A percentile compares a stretch with the other conserved stretches of the same genome.
These are phyloP conservation scores for Kluyveromyces sp. DNA, from an alignment of 1,139 yeast genomes.

Conservation along the genomic window DNA sequence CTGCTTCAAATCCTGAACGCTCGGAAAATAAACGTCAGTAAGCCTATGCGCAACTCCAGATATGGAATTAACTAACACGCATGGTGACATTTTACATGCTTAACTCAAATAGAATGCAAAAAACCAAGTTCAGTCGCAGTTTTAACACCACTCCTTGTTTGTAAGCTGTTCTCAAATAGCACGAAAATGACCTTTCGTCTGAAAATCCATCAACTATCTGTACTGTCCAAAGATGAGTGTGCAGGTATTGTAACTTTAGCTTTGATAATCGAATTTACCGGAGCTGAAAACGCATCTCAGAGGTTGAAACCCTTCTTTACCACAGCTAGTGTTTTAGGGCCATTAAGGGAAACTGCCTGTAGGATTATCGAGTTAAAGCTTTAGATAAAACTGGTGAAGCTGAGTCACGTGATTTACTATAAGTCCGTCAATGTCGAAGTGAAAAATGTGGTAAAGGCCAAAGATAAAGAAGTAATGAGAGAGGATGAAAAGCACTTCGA, in stretches of 20 bases:
- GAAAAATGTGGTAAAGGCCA: not conserved
- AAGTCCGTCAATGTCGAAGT: not conserved
- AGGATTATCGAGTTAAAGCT: too few relatives aligned
- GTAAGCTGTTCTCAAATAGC: too few relatives aligned
- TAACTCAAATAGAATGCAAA: not conserved
- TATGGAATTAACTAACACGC: not conserved
- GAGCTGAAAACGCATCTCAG: too few relatives aligned
- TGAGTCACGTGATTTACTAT: not conserved
- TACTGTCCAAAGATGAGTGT: not conserved
- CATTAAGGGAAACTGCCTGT: too few relatives aligned
- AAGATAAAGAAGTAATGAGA: too few relatives aligned
- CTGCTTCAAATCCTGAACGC: slow-evolving; percentile 41
- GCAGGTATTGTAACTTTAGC: not conserved
- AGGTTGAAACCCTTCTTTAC: too few relatives aligned
- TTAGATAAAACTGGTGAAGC: slow-evolving; percentile 1
- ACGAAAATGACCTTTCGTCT: not conserved
- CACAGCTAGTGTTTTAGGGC: too few relatives aligned
- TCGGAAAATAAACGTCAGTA: slow-evolving; percentile 32
- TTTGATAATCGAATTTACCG: too few relatives aligned
- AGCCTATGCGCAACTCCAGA: slow-evolving; percentile 26
- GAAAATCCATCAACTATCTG: not conserved
- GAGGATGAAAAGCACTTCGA: too few relatives aligned
- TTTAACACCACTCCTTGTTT: not conserved
- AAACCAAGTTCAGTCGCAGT: not conserved
- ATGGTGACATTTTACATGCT: slow-evolving; percentile 36